Base-by-base conservation (phyloP, 2,329 filamentous ascomycete species). In the Paracorniculantispora psalliotae region DNA sequence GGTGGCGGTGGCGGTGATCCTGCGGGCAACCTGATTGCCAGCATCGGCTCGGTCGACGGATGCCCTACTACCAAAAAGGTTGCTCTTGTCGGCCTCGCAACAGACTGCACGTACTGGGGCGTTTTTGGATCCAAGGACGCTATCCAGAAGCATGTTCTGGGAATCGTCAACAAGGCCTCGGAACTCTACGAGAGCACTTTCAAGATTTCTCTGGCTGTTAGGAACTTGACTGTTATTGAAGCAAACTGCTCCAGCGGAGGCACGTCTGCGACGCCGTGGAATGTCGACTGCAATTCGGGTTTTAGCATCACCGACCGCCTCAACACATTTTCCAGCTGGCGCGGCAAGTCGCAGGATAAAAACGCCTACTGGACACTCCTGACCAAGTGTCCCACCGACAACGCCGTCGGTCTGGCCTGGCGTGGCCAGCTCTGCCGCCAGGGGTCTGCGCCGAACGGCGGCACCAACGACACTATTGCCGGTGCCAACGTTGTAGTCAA, bases 351-450 rank as follows among this genome's bases (percentile, higher is more conserved):
- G 63, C 74, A 79, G 4, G 94, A 99, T 72, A 81, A 74, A 54
- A 96, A 96, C 72, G 92, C 92, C 17, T 96, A 96, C 74, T 99
- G 93, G 93, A 96, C 90, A 3, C 79, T 96, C 30, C 79, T 96
- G 68, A 92, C 86, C 57, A 91, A 84, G 17, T 96, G 92, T 72
- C 84, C 86, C 64, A 96, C 91, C 0, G 88, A 86, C 52, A 83
- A 88, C 33, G 92, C 94, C 59, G 93, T 99, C 51, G 93, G 93
- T 2, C 80, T 97, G 41, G 91, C 93, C 10, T 99, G 94, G 93
- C 80, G 96, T 33, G 92, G 93, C 50, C 91, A 96, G 73, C 83
- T 92, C 44, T 97, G 94, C 71, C 78, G 84, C 30, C 69, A 74
- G 28, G 82, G 82, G 28, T 79, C 89, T 2, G 79, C 81, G 50